Evolutionary conservation across 2,329 filamentous ascomycete species (phyloP).

Genomic region (Paraphoma sp.): DNA sequence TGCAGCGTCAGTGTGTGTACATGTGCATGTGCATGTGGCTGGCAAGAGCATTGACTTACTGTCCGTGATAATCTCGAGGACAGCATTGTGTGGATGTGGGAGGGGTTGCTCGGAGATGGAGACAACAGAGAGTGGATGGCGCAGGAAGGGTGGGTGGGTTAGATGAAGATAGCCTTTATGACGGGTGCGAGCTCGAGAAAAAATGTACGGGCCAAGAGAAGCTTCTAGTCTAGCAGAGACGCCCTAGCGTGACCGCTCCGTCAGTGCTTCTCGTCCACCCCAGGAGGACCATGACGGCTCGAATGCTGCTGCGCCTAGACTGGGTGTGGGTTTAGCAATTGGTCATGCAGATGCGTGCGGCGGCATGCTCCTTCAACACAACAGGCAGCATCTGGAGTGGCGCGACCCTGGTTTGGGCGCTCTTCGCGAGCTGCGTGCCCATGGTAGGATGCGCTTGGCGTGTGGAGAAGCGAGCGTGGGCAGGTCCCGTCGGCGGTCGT

Average conservation of each 20-base stretch:
- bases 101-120: slow-evolving; percentile 38
- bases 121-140: slow-evolving; percentile 31
- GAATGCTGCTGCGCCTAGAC: no score
- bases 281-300: no score
- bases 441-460: no score
- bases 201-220: not conserved
- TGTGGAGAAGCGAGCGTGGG: no score
- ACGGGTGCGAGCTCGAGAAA: slow-evolving; percentile 24
- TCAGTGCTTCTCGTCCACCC: slow-evolving; percentile 18
- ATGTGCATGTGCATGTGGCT: slow-evolving; percentile 2
- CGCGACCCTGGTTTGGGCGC: no score
- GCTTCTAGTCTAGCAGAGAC: slow-evolving; percentile 1
- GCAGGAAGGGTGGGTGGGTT: slow-evolving; percentile 20
- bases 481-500: no score
- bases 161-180: slow-evolving; percentile 31
- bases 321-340: no score
- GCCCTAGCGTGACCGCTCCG: slow-evolving; percentile 23
- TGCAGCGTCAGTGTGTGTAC: slow-evolving; percentile 33
- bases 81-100: slow-evolving; percentile 44
- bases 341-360: no score
- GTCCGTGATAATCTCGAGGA: slow-evolving; percentile 52
- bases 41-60: slow-evolving; percentile 33
- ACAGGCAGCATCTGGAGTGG: no score
- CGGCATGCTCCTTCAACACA: no score
- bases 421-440: no score